A percentile compares a stretch with the other conserved stretches of the same genome.
phyloP scores from a whole-genome alignment of 192 early-diverging fungal species.

The Backusella luteola region DNA sequence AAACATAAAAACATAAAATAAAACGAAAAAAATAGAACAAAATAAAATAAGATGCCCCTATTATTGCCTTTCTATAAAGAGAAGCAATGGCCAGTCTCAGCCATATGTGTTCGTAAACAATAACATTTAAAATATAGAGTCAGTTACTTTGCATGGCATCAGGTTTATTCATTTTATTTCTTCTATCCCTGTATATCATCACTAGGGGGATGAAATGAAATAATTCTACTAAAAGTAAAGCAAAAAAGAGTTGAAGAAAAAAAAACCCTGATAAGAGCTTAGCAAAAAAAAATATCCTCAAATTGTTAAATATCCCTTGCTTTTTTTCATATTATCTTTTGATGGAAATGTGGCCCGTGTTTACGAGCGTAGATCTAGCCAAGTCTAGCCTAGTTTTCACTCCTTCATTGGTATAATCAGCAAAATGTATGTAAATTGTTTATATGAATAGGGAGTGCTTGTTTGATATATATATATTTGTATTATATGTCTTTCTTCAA shows the following conservation, averaged over 20 bases:
- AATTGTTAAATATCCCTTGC: not conserved
- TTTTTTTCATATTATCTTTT: slow-evolving; percentile 1
- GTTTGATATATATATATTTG: not conserved
- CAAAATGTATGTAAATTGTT: slow-evolving; percentile 3
- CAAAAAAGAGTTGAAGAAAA: not conserved
- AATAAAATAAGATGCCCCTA: not conserved
- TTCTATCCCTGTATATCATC: slow-evolving; percentile 2
- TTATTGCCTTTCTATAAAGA: not conserved
- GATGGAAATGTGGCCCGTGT: slow-evolving; percentile 15
- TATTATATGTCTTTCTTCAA: not conserved
- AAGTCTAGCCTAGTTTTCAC: not conserved
- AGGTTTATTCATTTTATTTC: slow-evolving; percentile 1
- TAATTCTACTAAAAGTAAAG: not conserved
- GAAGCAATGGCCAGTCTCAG: not conserved
- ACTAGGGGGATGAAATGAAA: not conserved
- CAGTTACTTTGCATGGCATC: not conserved
- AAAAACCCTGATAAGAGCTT: not conserved
- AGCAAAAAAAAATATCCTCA: not conserved
- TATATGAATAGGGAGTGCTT: not conserved
- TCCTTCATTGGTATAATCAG: slow-evolving; percentile 1
- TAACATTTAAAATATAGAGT: not conserved
- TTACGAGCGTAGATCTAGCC: slow-evolving; percentile 6
- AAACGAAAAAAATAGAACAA: not conserved
- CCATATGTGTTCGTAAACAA: not conserved
- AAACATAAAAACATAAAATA: not conserved